Percentiles rank a stretch among this genome's conserved stretches.
Evolutionary conservation across 2,329 filamentous ascomycete species (phyloP).

Genomic region (Aspergillus bombycis): DNA sequence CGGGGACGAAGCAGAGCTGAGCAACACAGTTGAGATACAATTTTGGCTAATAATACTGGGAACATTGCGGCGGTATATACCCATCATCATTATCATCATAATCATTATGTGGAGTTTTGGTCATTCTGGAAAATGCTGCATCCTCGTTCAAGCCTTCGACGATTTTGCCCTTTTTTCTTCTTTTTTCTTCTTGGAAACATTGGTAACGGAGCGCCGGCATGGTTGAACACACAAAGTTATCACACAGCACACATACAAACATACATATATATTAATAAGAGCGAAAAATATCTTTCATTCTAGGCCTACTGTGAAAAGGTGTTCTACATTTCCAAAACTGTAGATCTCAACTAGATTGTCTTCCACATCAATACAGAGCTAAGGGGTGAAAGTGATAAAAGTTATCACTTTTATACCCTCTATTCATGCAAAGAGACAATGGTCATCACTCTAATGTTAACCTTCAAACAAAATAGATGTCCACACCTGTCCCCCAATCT

Average conservation of each 20-base stretch:
- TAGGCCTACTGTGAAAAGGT: neutral
- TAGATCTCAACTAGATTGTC: neutral
- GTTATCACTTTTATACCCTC: neutral
- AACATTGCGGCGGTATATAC: neutral
- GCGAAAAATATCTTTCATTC: neutral
- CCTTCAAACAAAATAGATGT: too few species aligned
- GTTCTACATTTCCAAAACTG: neutral
- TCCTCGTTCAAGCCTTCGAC: neutral
- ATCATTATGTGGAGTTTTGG: neutral
- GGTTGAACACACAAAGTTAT: neutral
- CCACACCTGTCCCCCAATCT: too few species aligned
- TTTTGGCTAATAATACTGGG: conserved; percentile 1
- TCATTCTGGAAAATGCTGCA: neutral
- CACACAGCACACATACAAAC: neutral
- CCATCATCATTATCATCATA: neutral
- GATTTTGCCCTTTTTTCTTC: neutral
- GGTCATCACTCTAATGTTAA: too few species aligned
- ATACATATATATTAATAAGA: neutral
- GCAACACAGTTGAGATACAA: conserved; percentile 7
- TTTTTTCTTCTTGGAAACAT: neutral
- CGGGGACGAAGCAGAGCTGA: conserved; percentile 19
- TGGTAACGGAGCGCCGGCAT: neutral
- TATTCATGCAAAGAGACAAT: neutral
- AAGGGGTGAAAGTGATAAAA: neutral
- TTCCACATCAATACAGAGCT: neutral